Evolutionary conservation across 2,329 filamentous ascomycete genomes (phyloP).

Genomic region (Akanthomyces lecanii): DNA sequence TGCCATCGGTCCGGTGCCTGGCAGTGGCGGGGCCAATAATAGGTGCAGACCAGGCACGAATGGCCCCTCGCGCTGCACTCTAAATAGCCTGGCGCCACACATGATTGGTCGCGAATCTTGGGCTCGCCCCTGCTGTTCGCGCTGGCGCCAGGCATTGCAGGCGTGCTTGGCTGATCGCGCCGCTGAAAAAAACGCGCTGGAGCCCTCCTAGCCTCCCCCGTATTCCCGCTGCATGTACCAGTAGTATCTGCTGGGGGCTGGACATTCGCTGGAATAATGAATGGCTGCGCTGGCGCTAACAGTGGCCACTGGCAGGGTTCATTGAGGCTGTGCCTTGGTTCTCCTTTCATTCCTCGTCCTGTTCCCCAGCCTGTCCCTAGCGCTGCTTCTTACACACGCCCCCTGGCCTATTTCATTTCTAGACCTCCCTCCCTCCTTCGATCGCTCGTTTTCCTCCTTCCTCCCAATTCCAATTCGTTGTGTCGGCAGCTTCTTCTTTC

Average conservation of each 20-base stretch:
- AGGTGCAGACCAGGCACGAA: neutral
- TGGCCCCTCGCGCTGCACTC: neutral
- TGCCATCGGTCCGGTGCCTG: constrained; percentile 8
- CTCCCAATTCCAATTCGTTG: constrained; percentile 15
- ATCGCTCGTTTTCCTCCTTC: constrained; percentile 18
- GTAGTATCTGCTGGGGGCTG: neutral
- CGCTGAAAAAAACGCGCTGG: no score
- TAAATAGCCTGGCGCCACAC: neutral
- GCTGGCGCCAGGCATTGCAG: no score
- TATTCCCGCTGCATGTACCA: neutral
- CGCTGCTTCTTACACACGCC: neutral
- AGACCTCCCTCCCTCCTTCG: constrained; percentile 16
- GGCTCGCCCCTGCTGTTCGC: no score
- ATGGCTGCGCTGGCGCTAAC: neutral
- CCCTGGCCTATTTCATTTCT: constrained; percentile 13
- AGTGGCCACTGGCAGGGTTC: neutral
- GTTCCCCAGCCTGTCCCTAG: no score
- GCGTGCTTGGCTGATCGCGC: no score
- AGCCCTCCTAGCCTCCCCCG: neutral
- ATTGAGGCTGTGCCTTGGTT: constrained; percentile 9
- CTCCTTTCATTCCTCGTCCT: constrained; percentile 8
- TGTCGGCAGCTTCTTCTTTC: neutral
- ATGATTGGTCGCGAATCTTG: no score
- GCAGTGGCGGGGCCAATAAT: constrained; percentile 1
- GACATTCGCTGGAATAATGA: neutral